Evolutionary conservation across 306 rosid species (phyloP), one percentile per base, ranked within the genome.

Genomic region (Vigna unguiculata): DNA sequence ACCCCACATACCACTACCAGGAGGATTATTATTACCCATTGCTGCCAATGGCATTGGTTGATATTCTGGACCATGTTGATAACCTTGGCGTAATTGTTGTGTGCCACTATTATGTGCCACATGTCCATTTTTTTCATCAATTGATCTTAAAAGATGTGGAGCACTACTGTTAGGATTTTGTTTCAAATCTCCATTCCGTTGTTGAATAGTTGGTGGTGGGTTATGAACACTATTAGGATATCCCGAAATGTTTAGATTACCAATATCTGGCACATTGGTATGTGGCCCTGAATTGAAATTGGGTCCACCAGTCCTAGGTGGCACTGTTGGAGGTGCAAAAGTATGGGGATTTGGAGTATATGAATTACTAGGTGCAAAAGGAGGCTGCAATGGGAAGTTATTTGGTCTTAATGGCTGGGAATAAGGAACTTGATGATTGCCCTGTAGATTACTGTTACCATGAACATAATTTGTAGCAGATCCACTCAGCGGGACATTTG

Each of bases 1-100:
- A 74, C 98, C 98, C 97, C 94, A 91, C 11, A 2, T 72, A 74
- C 87, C 93, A 83, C 84, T 88, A 78, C 71, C 75, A 70, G 91
- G 80, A 78, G 24, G 67, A 40, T 76, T 81, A 76, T 82, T 90
- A 55, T 78, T 60, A 81, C 58, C 80, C 49, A 46, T 41, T 45
- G 86, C 71, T 34, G 88, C 21, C 72, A 77, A 48, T 5, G 83
- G 63, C 58, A 75, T 53, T 57, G 86, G 76, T 68, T 41, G 68
- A 84, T 77, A 25, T 40, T 85, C 91, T 59, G 90, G 81, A 78
- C 84, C 87, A 30, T 68, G 84, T 49, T 86, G 87, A 76, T 75
- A 79, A 81, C 86, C 76, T 48, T 82, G 81, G 83, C 76, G 81
- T 82, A 65, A 83, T 32, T 74, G 73, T 72, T 84, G 95, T 36